phyloP scores from a whole-genome alignment of 805 yeast genomes.

The Metschnikowia santaceciliae region DNA sequence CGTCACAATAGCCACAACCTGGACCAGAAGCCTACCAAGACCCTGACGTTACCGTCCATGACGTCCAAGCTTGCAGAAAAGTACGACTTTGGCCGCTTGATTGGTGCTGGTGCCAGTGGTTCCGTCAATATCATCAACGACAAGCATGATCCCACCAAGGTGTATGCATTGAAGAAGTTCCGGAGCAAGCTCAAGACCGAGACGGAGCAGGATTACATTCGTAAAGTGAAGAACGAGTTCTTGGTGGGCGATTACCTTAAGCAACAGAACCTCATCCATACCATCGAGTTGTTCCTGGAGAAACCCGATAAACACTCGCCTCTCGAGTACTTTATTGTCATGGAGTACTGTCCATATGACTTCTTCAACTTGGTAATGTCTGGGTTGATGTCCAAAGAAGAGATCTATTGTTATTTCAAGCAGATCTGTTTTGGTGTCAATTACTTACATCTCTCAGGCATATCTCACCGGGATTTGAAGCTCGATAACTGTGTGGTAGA shows the following conservation, averaged over 20 bases:
- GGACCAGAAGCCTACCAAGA: slow-evolving; percentile 7
- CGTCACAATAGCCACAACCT: slow-evolving; percentile 21
- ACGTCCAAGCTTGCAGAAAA: slow-evolving; percentile 38
- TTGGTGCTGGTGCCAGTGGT: slow-evolving; percentile 95
- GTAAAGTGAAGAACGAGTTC: slow-evolving; percentile 79
- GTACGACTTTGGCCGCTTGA: slow-evolving; percentile 66
- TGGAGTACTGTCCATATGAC: slow-evolving; percentile 92
- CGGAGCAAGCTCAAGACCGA: slow-evolving; percentile 62
- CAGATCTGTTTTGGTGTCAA: slow-evolving; percentile 74
- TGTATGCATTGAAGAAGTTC: slow-evolving; percentile 87
- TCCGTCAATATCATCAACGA: slow-evolving; percentile 77
- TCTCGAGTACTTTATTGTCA: slow-evolving; percentile 59
- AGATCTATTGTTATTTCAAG: slow-evolving; percentile 74
- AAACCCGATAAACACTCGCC: slow-evolving; percentile 2
- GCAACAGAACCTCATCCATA: slow-evolving; percentile 77
- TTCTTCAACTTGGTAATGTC: slow-evolving; percentile 92
- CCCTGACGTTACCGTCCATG: slow-evolving; percentile 9
- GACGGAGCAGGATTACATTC: slow-evolving; percentile 62
- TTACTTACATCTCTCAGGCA: slow-evolving; percentile 74
- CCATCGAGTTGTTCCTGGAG: slow-evolving; percentile 75
- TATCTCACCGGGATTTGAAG: slow-evolving; percentile 91
- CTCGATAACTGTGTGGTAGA: slow-evolving; percentile 90
- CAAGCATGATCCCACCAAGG: slow-evolving; percentile 45
- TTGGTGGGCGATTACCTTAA: slow-evolving; percentile 68
- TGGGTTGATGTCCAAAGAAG: slow-evolving; percentile 67